These are phyloP conservation scores for Penicillium vulpinum DNA, from an alignment of 2,329 filamentous ascomycete genomes.

Conservation along the genomic window DNA sequence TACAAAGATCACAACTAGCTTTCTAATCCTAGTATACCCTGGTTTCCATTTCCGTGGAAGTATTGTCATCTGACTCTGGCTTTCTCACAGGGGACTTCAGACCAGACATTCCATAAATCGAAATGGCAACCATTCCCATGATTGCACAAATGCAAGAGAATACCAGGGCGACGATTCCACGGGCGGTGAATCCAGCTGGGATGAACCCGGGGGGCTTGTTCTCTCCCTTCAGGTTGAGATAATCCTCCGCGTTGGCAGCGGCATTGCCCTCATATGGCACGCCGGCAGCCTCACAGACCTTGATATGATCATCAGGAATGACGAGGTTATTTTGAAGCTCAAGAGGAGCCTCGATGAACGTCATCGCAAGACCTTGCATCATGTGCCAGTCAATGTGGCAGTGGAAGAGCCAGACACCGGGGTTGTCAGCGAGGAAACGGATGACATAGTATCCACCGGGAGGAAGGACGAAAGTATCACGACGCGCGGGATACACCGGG, in stretches of 20 bases:
- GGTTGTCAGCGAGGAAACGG: conserved; percentile 26
- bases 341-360: conserved; percentile 2
- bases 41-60: not conserved
- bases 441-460: conserved; percentile 24
- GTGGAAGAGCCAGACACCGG: conserved; percentile 29
- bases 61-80: not conserved
- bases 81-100: not conserved
- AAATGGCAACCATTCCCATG: conserved; percentile 65
- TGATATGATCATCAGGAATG: not conserved
- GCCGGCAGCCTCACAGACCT: conserved; percentile 40
- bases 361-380: conserved; percentile 21
- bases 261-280: conserved; percentile 66
- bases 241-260: conserved; percentile 65
- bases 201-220: conserved; percentile 57
- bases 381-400: conserved; percentile 32
- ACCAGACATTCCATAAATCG: conserved; percentile 53
- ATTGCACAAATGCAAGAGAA: conserved; percentile 70
- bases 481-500: conserved; percentile 56
- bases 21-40: not conserved
- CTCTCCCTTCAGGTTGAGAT: conserved; percentile 63
- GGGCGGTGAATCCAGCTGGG: conserved; percentile 67
- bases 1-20: not conserved
- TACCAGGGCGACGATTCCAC: conserved; percentile 70
- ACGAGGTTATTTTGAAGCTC: not conserved
- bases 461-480: conserved; percentile 22